Evolutionary conservation across 2,329 filamentous ascomycete genomes (phyloP), one percentile per base, ranked within the genome.

Genomic region (Trichophyton benhamiae): DNA sequence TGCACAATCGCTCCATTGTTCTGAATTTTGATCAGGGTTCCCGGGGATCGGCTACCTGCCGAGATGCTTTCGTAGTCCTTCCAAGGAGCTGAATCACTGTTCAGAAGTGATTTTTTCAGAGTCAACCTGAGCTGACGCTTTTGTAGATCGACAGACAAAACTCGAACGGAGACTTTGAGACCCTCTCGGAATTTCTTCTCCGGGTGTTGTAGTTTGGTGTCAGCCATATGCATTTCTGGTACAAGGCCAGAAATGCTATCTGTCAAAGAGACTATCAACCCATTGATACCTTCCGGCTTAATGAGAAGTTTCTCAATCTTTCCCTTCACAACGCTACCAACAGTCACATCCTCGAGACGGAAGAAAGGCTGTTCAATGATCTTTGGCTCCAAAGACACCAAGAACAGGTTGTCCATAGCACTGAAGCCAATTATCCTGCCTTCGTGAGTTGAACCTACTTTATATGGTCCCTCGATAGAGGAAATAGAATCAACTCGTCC

Each of bases 181-280:
- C 91, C 91, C 72, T 92, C 89, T 63, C 88, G 84, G 75, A 96
- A 99, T 72, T 96, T 97, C 79, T 92, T 95, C 74, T 99, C 94
- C 0, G 94, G 94, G 69, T 96, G 88, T 70, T 94, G 88, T 25
- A 99, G 79, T 63, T 85, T 85, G 13, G 94, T 83, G 72, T 99
- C 95, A 53, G 94, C 87, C 67, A 99, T 80, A 71, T 99, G 95
- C 70, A 87, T 85, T 69, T 92, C 88, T 2, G 91, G 83, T 1
- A 97, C 91, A 62, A 96, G 82, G n/a, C 91, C 94, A 58, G 84
- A 87, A 66, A 99, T 90, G 53, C 89, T 89, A 48, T 96, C 89
- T 7, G 90, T 87, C 59, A 99, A 76, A 67, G 88, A 88, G 59
- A 97, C 82, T 27, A 97, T 82, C 33, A 99, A 75, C 27, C 91